A percentile compares a stretch with the other conserved stretches of the same genome.
These are phyloP conservation scores for Geosmithia flava DNA, from an alignment of 2,329 filamentous ascomycete species.

Conservation along the genomic window DNA sequence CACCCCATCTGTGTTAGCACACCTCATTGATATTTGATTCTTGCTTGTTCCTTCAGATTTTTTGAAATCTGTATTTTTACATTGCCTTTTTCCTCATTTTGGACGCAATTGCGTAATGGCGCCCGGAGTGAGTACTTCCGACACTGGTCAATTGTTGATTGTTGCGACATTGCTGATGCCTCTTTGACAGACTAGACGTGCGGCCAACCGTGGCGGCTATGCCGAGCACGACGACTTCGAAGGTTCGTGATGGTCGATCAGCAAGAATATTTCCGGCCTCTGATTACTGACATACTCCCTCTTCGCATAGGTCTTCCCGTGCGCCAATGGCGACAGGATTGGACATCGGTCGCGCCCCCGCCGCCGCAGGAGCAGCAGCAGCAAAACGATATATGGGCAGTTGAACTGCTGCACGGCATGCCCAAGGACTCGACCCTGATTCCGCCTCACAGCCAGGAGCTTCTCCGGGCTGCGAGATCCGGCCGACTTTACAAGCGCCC, in stretches of 20 bases:
- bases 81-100: neutral
- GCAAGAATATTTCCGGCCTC: neutral
- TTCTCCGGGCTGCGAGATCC: constrained; percentile 70
- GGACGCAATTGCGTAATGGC: constrained; percentile 16
- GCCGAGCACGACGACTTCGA: constrained; percentile 51
- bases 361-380: constrained; percentile 49
- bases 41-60: neutral
- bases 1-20: neutral
- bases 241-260: constrained; percentile 15
- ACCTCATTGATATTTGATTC: neutral
- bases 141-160: neutral
- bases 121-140: constrained; percentile 19
- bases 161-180: constrained; percentile 4
- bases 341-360: constrained; percentile 55
- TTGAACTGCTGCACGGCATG: constrained; percentile 67
- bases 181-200: constrained; percentile 37
- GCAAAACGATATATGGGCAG: constrained; percentile 57
- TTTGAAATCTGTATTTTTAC: neutral
- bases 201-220: constrained; percentile 37
- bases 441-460: constrained; percentile 66
- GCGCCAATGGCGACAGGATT: constrained; percentile 74
- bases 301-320: constrained; percentile 57
- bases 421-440: constrained; percentile 74
- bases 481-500: constrained; percentile 65
- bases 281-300: constrained; percentile 9